phyloP scores from a whole-genome alignment of 2,329 filamentous ascomycete species.

The Penicillium sp. region DNA sequence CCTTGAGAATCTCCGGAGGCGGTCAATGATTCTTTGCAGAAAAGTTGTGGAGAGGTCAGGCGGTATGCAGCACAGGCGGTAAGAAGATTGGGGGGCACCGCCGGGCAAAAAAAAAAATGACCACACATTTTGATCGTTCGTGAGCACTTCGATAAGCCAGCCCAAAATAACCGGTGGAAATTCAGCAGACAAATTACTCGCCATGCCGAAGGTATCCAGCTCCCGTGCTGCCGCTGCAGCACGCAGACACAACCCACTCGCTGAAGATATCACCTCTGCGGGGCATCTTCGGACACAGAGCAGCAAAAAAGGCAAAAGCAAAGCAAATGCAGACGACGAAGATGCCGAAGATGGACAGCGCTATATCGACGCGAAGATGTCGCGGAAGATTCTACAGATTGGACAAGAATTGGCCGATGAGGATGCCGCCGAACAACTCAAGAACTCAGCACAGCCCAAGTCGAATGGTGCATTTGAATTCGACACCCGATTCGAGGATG shows the following conservation, averaged over 20 bases:
- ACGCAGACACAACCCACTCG: constrained; percentile 82
- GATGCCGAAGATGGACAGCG: constrained; percentile 60
- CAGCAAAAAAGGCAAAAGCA: constrained; percentile 65
- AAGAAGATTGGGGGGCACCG: constrained; percentile 3
- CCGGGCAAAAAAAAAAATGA: constrained; percentile 37
- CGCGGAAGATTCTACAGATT: constrained; percentile 81
- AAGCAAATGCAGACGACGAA: constrained; percentile 50
- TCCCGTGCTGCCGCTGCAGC: constrained; percentile 52
- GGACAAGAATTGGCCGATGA: constrained; percentile 86
- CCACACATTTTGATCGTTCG: constrained; percentile 36
- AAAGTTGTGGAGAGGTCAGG: not conserved
- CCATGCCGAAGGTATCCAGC: constrained; percentile 76
- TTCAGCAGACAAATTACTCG: constrained; percentile 10
- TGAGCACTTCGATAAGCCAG: constrained; percentile 12
- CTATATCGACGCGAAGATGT: constrained; percentile 84
- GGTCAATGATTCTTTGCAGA: constrained; percentile 8
- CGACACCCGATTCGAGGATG: constrained; percentile 66
- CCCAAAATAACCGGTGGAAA: not conserved
- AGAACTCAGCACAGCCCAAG: constrained; percentile 42
- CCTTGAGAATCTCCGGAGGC: not conserved
- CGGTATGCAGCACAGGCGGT: constrained; percentile 1
- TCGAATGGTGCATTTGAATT: constrained; percentile 71
- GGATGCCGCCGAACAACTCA: constrained; percentile 55
- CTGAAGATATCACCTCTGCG: constrained; percentile 75
- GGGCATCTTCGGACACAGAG: constrained; percentile 69